phyloP scores from a whole-genome alignment of 331 rosid species.

The Erythrophleum ivorense region DNA sequence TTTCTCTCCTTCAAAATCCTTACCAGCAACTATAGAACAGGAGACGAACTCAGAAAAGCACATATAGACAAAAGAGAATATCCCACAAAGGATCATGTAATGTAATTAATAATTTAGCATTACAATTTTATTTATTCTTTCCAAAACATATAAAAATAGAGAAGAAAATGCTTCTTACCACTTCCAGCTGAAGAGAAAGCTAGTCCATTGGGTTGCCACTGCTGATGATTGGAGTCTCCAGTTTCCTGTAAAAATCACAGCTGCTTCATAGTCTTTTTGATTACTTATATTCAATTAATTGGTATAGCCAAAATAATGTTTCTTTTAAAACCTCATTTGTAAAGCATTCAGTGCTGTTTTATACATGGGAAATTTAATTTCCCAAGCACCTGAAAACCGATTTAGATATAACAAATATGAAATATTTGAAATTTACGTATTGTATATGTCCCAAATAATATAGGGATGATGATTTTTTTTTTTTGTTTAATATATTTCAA shows the following conservation, averaged over 20 bases:
- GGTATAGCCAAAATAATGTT: constrained; percentile 16
- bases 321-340: constrained; percentile 9
- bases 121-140: neutral
- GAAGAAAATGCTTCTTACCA: constrained; percentile 48
- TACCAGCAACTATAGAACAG: constrained; percentile 59
- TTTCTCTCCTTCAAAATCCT: constrained; percentile 88
- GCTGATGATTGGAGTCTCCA: constrained; percentile 61
- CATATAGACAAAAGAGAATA: constrained; percentile 11
- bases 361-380: neutral
- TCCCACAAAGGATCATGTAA: constrained; percentile 10
- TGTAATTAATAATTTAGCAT: constrained; percentile 13
- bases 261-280: neutral
- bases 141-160: neutral
- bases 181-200: constrained; percentile 88
- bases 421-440: neutral
- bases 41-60: constrained; percentile 20
- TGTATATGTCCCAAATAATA: neutral
- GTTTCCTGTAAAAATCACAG: constrained; percentile 63
- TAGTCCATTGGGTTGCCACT: constrained; percentile 52
- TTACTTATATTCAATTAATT: constrained; percentile 16
- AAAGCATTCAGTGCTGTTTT: neutral
- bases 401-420: neutral
- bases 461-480: too few species aligned
- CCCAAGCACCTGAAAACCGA: neutral
- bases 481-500: too few species aligned